Evolutionary conservation across 208 protist species (phyloP).

Genomic region (Leishmania major): DNA sequence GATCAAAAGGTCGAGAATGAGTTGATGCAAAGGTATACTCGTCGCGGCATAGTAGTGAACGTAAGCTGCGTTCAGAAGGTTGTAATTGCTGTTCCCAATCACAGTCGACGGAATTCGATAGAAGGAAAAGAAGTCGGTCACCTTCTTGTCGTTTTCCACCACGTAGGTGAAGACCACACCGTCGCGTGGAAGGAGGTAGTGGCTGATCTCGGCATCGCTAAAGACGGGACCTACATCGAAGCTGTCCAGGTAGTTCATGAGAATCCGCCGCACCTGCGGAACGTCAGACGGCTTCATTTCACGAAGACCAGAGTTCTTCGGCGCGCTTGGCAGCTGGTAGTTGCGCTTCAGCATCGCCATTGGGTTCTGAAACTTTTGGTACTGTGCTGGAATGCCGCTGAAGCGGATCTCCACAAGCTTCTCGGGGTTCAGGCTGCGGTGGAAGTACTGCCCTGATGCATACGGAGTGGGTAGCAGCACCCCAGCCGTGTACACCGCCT

Average conservation of each 20-base stretch:
- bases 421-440: constrained; percentile 97
- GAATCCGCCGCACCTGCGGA: constrained; percentile 60
- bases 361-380: constrained; percentile 82
- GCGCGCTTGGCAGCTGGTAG: constrained; percentile 63
- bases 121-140: constrained; percentile 98
- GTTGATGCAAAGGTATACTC: constrained; percentile 65
- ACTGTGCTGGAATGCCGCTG: constrained; percentile 57
- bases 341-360: constrained; percentile 80
- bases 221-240: constrained; percentile 92
- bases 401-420: constrained; percentile 96
- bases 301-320: constrained; percentile 65
- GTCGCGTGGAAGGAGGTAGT: constrained; percentile 95
- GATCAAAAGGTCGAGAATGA: constrained; percentile 95
- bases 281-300: constrained; percentile 86
- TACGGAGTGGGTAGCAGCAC: constrained; percentile 97
- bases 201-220: constrained; percentile 93
- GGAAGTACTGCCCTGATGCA: constrained; percentile 94
- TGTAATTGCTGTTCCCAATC: constrained; percentile 94
- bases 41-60: constrained; percentile 97
- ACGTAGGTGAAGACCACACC: constrained; percentile 97
- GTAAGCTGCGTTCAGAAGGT: constrained; percentile 95
- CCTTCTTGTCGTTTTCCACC: constrained; percentile 67
- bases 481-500: constrained; percentile 99
- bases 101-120: constrained; percentile 98
- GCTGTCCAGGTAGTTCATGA: constrained; percentile 81